phyloP scores from a whole-genome alignment of 1,284 basidiomycete species.

The Earliella scabrosa region DNA sequence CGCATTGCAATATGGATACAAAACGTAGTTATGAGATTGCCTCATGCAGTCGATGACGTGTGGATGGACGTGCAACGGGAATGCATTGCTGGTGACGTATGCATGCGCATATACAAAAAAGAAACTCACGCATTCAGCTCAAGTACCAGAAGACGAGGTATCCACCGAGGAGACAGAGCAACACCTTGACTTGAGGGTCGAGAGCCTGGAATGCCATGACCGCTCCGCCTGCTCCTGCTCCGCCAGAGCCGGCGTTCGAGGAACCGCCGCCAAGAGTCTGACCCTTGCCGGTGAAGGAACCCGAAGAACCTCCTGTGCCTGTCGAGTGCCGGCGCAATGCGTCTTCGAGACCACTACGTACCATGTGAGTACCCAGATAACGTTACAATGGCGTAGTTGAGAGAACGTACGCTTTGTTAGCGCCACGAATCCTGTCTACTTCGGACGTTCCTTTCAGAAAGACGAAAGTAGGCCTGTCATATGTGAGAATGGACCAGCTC shows the following conservation, averaged over 20 bases:
- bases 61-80: too few species aligned
- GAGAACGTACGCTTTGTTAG: constrained; percentile 58
- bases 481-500: background rate
- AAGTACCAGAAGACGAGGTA: constrained; percentile 70
- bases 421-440: constrained; percentile 71
- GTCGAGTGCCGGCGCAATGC: constrained; percentile 56
- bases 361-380: background rate
- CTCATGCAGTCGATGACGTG: too few species aligned
- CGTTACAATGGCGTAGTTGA: background rate
- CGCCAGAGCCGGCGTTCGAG: constrained; percentile 30
- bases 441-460: constrained; percentile 72
- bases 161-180: constrained; percentile 60
- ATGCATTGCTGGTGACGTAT: too few species aligned
- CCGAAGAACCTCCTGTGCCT: constrained; percentile 38
- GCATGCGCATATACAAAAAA: too few species aligned
- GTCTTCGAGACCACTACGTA: constrained; percentile 57
- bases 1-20: too few species aligned
- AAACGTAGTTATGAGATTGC: too few species aligned
- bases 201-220: constrained; percentile 49
- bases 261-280: constrained; percentile 63
- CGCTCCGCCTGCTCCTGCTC: constrained; percentile 39
- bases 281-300: constrained; percentile 69
- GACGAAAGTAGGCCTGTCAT: constrained; percentile 75
- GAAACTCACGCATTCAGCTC: constrained; percentile 25
- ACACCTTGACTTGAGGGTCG: constrained; percentile 67